Base-by-base conservation (phyloP, 2,329 filamentous ascomycete species). In the Ophiostoma angusticollis region DNA sequence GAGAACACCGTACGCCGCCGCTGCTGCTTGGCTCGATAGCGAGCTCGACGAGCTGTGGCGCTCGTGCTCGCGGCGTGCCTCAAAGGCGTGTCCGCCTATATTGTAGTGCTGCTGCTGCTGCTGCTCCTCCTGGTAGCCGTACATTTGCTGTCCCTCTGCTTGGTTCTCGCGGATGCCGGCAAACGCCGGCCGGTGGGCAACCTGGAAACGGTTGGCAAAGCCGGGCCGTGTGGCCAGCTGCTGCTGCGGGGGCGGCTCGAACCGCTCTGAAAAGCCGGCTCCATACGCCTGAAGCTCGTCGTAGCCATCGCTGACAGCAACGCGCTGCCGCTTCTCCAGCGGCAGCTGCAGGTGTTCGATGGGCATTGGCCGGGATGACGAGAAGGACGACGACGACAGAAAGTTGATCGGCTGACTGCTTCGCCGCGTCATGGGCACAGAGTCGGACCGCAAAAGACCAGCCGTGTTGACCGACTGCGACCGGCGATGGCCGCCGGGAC, bases 131-230 rank as follows among this genome's bases (percentile, higher is more conserved):
- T 21, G 12, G 9, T 24, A 11, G 14, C 22, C 31, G 18, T 30
- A 39, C 3, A 12, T 21, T 6, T 37, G 11, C 9, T 32, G 36
- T 13, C 19, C 12, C n/a, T 46, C 45, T 3, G 50, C 47, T 7
- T 51, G 50, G 33, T 49, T 50, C 46, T 60, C 58, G 24, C 54
- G 57, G 39, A 58, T 59, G 29, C 55, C 50, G 6, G 47, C 47
- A 37, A 58, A 59, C 13, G 50, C 51, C 4, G 54, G 53, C 6
- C 54, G 56, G 38, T 57, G 54, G 5, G 56, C 42, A 1, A 58
- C 44, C 19, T 47, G 43, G 24, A 45, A 3, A 32, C 29, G 44
- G 35, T 30, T 37, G n/a, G 39, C 22, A 48, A 48, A 16, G 47
- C 47, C 35, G 48, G 50, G 33, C 50, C 48, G 35, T 35, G 40